phyloP scores from a whole-genome alignment of 2,329 filamentous ascomycete species.

The Aphanoascus verrucosus region DNA sequence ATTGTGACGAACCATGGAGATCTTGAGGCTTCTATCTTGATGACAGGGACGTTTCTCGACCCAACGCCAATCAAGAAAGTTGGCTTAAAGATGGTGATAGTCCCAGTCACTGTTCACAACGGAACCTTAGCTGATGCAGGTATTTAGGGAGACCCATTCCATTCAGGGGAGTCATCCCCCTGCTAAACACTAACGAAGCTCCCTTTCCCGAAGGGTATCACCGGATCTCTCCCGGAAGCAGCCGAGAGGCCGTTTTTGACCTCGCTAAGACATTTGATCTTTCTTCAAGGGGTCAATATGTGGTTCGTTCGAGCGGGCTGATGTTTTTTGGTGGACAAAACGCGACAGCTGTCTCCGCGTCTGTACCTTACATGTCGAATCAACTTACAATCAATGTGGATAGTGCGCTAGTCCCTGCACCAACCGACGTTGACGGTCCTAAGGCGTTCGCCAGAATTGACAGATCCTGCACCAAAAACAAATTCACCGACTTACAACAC shows the following conservation, averaged over 20 bases:
- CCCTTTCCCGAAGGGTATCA: conserved; percentile 25
- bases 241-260: conserved; percentile 26
- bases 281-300: conserved; percentile 42
- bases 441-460: too few species aligned
- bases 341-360: conserved; percentile 45
- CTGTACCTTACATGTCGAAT: conserved; percentile 50
- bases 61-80: conserved; percentile 26
- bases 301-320: conserved; percentile 46
- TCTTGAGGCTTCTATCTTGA: conserved; percentile 26
- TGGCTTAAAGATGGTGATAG: conserved; percentile 24
- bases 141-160: conserved; percentile 21
- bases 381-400: conserved; percentile 48
- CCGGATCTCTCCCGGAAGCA: conserved; percentile 23
- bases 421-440: too few species aligned
- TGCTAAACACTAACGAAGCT: conserved; percentile 21
- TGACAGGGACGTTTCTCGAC: conserved; percentile 31
- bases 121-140: conserved; percentile 1
- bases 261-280: conserved; percentile 34
- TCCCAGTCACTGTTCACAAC: background rate
- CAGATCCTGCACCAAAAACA: too few species aligned
- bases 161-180: conserved; percentile 26
- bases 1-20: conserved; percentile 27
- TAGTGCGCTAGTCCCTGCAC: too few species aligned
- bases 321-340: conserved; percentile 46
- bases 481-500: too few species aligned